Conservation (phyloP, 2,329 filamentous ascomycete species). For the Talaromyces pinophilus region DNA sequence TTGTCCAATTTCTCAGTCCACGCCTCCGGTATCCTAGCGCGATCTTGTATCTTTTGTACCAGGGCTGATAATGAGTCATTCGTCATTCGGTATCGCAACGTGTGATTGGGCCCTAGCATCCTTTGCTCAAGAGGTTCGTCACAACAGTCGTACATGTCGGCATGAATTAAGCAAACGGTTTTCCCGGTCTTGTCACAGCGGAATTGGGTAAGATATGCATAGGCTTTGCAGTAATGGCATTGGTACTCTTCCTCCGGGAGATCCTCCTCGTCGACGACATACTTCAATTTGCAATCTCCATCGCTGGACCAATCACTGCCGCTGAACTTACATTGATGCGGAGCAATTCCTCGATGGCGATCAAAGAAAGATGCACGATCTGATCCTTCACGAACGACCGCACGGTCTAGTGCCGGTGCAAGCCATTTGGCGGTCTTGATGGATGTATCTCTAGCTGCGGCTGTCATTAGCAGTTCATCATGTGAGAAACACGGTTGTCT, state of each 20-base stretch:
- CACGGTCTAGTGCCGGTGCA: constrained; percentile 77
- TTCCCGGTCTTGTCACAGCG: constrained; percentile 80
- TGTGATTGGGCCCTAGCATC: constrained; percentile 69
- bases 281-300: constrained; percentile 59
- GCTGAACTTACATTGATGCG: constrained; percentile 58
- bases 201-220: constrained; percentile 87
- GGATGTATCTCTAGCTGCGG: constrained; percentile 73
- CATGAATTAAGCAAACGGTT: constrained; percentile 78
- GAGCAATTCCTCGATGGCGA: constrained; percentile 60
- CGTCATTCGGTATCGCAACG: constrained; percentile 73
- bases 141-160: constrained; percentile 79
- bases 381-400: constrained; percentile 70
- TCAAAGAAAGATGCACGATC: constrained; percentile 69
- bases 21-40: constrained; percentile 77
- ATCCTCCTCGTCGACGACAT: constrained; percentile 69
- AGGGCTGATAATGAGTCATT: constrained; percentile 67
- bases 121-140: constrained; percentile 66
- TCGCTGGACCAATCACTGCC: constrained; percentile 48
- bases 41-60: constrained; percentile 78
- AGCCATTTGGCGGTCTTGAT: constrained; percentile 97
- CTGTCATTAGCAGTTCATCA: constrained; percentile 89
- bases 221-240: constrained; percentile 88
- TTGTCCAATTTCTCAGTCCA: constrained; percentile 92
- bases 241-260: constrained; percentile 90
- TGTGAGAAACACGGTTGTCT: constrained; percentile 96